Conservation (phyloP, 1,139 yeast genomes). For the Insectozyma bohioensis region DNA sequence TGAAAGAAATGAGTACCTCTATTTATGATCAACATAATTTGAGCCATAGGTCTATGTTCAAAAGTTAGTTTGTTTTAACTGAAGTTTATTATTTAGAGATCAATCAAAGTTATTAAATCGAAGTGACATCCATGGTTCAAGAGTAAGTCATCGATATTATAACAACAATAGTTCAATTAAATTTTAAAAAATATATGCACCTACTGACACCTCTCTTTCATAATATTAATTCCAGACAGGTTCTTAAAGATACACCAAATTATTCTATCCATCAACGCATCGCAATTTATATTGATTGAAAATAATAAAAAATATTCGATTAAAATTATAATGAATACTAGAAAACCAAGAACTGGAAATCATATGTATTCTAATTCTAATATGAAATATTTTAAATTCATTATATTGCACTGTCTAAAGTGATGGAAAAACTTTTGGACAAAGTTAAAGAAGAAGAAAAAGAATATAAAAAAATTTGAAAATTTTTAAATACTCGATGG, state of each 20-base stretch:
- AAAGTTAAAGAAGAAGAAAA: conserved; percentile 36
- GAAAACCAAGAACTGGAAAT: conserved; percentile 9
- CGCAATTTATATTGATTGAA: conserved; percentile 36
- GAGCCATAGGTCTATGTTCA: no score
- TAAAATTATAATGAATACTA: background rate
- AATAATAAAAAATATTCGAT: conserved; percentile 6
- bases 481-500: conserved; percentile 1
- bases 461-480: conserved; percentile 5
- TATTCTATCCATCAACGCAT: conserved; percentile 48
- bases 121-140: no score
- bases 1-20: no score
- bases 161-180: no score
- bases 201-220: conserved; percentile 60
- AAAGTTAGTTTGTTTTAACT: no score
- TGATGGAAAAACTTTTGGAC: conserved; percentile 56
- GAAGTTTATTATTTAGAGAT: no score
- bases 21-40: no score
- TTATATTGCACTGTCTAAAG: conserved; percentile 50
- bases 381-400: conserved; percentile 17
- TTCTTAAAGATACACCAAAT: conserved; percentile 43
- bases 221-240: conserved; percentile 46
- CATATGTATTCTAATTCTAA: background rate
- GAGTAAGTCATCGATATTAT: no score
- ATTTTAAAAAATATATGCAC: conserved; percentile 32
- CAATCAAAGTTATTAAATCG: no score